Percentiles rank a stretch among this genome's conserved stretches.
Conservation (phyloP, 2,329 filamentous ascomycete genomes). For the Pestalotiopsis sp. region DNA sequence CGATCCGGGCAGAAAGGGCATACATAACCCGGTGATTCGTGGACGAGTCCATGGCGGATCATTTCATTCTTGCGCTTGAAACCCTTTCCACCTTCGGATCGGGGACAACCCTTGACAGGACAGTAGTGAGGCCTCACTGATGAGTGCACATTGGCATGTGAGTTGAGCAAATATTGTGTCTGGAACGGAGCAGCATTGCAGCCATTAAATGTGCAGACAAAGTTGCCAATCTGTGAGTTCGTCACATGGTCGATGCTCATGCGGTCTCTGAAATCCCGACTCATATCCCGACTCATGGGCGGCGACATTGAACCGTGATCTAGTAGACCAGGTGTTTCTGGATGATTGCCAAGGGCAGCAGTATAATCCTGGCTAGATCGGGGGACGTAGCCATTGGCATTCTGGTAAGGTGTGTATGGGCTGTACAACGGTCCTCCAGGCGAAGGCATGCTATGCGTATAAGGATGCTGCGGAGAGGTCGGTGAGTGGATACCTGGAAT, state of each 20-base stretch:
- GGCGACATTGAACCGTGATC: constrained; percentile 47
- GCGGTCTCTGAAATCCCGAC: constrained; percentile 36
- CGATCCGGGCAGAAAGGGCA: constrained; percentile 95
- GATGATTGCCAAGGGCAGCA: constrained; percentile 38
- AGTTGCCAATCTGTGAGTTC: constrained; percentile 53
- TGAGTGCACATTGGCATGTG: constrained; percentile 74
- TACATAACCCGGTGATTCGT: constrained; percentile 91
- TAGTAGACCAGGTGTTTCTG: constrained; percentile 41
- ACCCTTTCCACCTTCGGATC: constrained; percentile 65
- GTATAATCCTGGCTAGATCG: constrained; percentile 43
- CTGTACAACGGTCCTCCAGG: constrained; percentile 41
- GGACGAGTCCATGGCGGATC: constrained; percentile 81
- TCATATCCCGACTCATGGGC: constrained; percentile 41
- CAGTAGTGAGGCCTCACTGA: constrained; percentile 68
- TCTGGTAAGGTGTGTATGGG: constrained; percentile 37
- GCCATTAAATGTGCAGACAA: constrained; percentile 60
- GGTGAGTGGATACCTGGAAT: constrained; percentile 43
- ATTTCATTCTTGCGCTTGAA: constrained; percentile 77
- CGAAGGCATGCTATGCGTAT: constrained; percentile 48
- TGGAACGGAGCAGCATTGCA: constrained; percentile 77
- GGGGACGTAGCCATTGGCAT: constrained; percentile 29
- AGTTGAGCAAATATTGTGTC: constrained; percentile 77
- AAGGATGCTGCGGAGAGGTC: constrained; percentile 51
- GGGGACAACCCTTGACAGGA: constrained; percentile 62
- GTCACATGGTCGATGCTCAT: constrained; percentile 64